These are phyloP conservation scores for Lepiota subincarnata DNA, from an alignment of 768 basidiomycete species.

Conservation along the genomic window DNA sequence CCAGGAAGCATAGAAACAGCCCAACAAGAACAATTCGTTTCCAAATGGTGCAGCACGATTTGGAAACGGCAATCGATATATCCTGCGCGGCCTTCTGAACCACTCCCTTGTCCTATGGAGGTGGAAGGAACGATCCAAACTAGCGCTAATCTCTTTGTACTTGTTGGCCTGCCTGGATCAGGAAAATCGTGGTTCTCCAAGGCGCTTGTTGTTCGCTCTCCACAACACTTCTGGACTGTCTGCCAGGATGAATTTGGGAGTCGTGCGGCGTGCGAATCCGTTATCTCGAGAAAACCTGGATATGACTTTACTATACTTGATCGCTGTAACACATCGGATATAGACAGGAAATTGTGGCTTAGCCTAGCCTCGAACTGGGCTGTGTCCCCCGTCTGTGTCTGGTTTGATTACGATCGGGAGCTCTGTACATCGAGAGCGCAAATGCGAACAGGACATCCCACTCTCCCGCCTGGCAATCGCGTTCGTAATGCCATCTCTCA, in stretches of 20 bases:
- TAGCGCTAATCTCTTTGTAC: constrained; percentile 40
- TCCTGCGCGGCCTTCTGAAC: constrained; percentile 48
- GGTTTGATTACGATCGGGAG: constrained; percentile 49
- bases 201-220: constrained; percentile 42
- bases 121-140: constrained; percentile 35
- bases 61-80: constrained; percentile 55
- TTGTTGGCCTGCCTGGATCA: constrained; percentile 61
- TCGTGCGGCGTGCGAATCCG: constrained; percentile 44
- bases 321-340: constrained; percentile 47
- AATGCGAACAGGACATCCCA: constrained; percentile 53
- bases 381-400: constrained; percentile 41
- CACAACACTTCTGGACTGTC: constrained; percentile 39
- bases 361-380: constrained; percentile 46
- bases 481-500: constrained; percentile 54
- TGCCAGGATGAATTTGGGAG: constrained; percentile 58
- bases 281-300: constrained; percentile 36
- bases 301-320: constrained; percentile 47
- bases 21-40: constrained; percentile 54
- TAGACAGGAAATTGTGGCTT: constrained; percentile 49
- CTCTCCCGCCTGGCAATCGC: constrained; percentile 49
- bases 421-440: constrained; percentile 55
- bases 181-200: constrained; percentile 56
- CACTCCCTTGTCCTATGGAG: constrained; percentile 41
- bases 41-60: constrained; percentile 53
- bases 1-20: constrained; percentile 56